A percentile compares a stretch with the other conserved stretches of the same genome.
Conservation (phyloP, 306 rosid genomes). For the Glycine soja region DNA sequence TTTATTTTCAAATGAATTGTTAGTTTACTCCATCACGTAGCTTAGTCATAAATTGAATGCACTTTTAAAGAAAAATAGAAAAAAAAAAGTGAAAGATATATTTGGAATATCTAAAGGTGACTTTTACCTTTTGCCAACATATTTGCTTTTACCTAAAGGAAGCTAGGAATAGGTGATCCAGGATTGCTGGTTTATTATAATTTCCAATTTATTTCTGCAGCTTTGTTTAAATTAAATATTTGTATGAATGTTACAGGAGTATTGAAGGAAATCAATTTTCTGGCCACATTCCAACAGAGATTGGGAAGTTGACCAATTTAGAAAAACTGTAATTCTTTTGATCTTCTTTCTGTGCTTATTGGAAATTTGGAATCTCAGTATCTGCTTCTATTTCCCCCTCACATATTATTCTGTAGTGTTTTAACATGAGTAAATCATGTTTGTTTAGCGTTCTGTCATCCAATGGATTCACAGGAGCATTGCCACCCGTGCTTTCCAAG, state of each 20-base stretch:
- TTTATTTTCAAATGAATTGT: conserved; percentile 29
- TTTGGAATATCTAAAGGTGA: neutral
- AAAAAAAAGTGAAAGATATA: neutral
- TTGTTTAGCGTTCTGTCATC: conserved; percentile 70
- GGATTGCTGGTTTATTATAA: conserved; percentile 19
- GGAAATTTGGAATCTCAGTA: conserved; percentile 15
- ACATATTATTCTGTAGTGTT: conserved; percentile 21
- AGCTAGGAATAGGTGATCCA: neutral
- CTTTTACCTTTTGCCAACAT: neutral
- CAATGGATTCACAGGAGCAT: conserved; percentile 78
- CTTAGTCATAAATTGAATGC: neutral
- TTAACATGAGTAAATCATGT: conserved; percentile 43
- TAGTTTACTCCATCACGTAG: neutral
- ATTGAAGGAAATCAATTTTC: conserved; percentile 82
- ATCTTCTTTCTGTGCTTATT: conserved; percentile 16
- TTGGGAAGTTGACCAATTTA: conserved; percentile 68
- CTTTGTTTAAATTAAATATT: conserved; percentile 13
- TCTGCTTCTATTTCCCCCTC: neutral
- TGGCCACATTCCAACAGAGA: conserved; percentile 74
- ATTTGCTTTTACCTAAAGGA: neutral
- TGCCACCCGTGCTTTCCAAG: conserved; percentile 73
- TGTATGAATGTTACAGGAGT: conserved; percentile 66
- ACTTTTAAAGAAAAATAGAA: neutral
- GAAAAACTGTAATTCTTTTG: conserved; percentile 71
- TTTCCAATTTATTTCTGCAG: conserved; percentile 16